Evolutionary conservation across 2,329 filamentous ascomycete species (phyloP).

Genomic region (Pestalotiopsis sp.): DNA sequence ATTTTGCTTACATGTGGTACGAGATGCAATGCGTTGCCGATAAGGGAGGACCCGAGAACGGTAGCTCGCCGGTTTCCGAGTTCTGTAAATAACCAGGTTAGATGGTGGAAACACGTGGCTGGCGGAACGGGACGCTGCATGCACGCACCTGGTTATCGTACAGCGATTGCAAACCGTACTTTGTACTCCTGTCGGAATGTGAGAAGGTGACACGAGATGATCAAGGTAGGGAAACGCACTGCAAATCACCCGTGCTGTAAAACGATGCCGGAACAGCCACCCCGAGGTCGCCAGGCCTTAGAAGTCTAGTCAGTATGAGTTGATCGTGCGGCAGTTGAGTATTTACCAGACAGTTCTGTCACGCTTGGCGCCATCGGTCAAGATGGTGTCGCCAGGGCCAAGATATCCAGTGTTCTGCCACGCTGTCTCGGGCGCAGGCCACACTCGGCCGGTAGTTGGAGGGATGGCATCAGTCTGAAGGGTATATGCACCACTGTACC

Average conservation of each 20-base stretch:
- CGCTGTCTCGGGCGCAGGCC: slow-evolving; percentile 33
- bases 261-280: slow-evolving; percentile 53
- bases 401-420: slow-evolving; percentile 32
- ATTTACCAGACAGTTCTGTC: slow-evolving; percentile 54
- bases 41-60: slow-evolving; percentile 29
- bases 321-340: background rate
- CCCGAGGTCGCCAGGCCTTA: slow-evolving; percentile 54
- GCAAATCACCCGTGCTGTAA: slow-evolving; percentile 51
- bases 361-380: slow-evolving; percentile 53
- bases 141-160: slow-evolving; percentile 36
- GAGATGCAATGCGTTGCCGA: slow-evolving; percentile 26
- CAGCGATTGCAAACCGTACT: slow-evolving; percentile 43
- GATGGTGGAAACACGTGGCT: slow-evolving; percentile 6
- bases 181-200: slow-evolving; percentile 37
- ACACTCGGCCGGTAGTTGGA: slow-evolving; percentile 28
- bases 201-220: background rate
- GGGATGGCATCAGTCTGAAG: slow-evolving; percentile 39
- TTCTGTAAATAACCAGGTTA: slow-evolving; percentile 11
- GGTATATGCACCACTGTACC: slow-evolving; percentile 59
- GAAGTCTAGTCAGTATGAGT: background rate
- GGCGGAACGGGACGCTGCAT: slow-evolving; percentile 2
- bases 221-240: slow-evolving; percentile 20
- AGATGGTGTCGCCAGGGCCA: slow-evolving; percentile 33
- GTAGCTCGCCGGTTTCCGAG: slow-evolving; percentile 24
- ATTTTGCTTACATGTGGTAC: slow-evolving; percentile 32